Percentiles rank a stretch among this genome's conserved stretches.
Evolutionary conservation across 192 early-diverging fungal species (phyloP).

Genomic region (Coemansia sp.): DNA sequence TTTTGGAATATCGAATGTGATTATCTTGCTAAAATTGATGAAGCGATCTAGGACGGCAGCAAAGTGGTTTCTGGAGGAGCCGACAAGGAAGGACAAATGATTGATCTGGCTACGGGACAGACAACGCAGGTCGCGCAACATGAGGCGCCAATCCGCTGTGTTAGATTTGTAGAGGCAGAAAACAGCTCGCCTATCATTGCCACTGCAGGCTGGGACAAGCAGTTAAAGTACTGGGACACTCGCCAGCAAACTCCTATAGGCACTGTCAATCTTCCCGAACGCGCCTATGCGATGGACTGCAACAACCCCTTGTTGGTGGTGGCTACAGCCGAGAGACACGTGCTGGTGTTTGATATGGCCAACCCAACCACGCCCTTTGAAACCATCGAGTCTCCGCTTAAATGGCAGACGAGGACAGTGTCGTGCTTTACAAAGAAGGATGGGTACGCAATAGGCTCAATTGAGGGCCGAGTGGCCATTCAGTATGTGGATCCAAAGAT

Average conservation of each 20-base stretch:
- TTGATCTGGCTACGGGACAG: constrained; percentile 82
- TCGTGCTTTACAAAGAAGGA: constrained; percentile 74
- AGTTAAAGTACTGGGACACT: constrained; percentile 94
- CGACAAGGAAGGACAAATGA: constrained; percentile 83
- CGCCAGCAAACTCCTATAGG: constrained; percentile 73
- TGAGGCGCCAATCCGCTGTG: constrained; percentile 82
- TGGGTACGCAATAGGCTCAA: constrained; percentile 88
- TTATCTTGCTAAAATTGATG: neutral
- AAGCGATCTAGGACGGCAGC: constrained; percentile 73
- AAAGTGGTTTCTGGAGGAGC: constrained; percentile 86
- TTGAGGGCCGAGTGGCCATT: constrained; percentile 92
- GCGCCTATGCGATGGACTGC: constrained; percentile 89
- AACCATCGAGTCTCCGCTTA: constrained; percentile 53
- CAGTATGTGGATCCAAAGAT: constrained; percentile 84
- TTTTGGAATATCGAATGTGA: neutral
- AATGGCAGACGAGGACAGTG: constrained; percentile 68
- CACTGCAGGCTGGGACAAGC: constrained; percentile 97
- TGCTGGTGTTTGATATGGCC: constrained; percentile 76
- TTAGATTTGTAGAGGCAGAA: constrained; percentile 71
- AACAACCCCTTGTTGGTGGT: constrained; percentile 77
- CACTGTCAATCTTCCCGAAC: constrained; percentile 75
- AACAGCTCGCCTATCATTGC: constrained; percentile 63
- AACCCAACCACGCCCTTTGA: constrained; percentile 77
- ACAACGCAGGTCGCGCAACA: constrained; percentile 82
- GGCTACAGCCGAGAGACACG: constrained; percentile 86